phyloP scores from a whole-genome alignment of 345 rosid species.

The Aquilaria yunnanensis region DNA sequence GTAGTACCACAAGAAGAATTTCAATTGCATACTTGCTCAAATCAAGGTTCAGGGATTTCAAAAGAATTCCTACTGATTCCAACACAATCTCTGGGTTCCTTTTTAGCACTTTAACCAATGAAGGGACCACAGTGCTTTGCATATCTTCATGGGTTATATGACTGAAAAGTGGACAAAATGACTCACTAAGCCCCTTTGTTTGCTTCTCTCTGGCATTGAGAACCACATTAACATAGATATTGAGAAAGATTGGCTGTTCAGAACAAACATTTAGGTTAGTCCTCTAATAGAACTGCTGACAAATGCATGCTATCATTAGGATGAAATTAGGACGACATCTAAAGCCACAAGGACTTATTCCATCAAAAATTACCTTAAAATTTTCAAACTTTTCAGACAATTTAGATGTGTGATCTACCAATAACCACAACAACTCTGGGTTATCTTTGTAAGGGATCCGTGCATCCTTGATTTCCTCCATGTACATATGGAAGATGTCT shows the following conservation, averaged over 20 bases:
- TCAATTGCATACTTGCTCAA: slow-evolving; percentile 87
- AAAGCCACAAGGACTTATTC: background rate
- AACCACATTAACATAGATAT: slow-evolving; percentile 74
- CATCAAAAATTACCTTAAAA: slow-evolving; percentile 42
- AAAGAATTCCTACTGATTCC: slow-evolving; percentile 69
- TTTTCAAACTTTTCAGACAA: slow-evolving; percentile 48
- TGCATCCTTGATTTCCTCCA: slow-evolving; percentile 53
- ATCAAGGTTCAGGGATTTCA: slow-evolving; percentile 65
- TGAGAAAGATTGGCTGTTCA: slow-evolving; percentile 63
- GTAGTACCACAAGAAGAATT: slow-evolving; percentile 58
- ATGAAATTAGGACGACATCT: slow-evolving; percentile 3
- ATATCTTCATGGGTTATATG: slow-evolving; percentile 70
- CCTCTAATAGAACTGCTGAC: background rate
- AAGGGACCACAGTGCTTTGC: slow-evolving; percentile 69
- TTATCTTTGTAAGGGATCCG: slow-evolving; percentile 69
- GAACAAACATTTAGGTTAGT: slow-evolving; percentile 18
- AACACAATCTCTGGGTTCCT: slow-evolving; percentile 95
- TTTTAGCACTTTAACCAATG: slow-evolving; percentile 85
- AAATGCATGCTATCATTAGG: slow-evolving; percentile 6
- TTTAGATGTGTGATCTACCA: slow-evolving; percentile 62
- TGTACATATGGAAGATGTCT: slow-evolving; percentile 47
- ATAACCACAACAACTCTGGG: slow-evolving; percentile 57
- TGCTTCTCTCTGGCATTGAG: slow-evolving; percentile 81
- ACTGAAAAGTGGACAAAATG: slow-evolving; percentile 55
- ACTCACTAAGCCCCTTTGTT: slow-evolving; percentile 46